Conservation (phyloP, 1,284 basidiomycete species). For the Irpex lacteus region DNA sequence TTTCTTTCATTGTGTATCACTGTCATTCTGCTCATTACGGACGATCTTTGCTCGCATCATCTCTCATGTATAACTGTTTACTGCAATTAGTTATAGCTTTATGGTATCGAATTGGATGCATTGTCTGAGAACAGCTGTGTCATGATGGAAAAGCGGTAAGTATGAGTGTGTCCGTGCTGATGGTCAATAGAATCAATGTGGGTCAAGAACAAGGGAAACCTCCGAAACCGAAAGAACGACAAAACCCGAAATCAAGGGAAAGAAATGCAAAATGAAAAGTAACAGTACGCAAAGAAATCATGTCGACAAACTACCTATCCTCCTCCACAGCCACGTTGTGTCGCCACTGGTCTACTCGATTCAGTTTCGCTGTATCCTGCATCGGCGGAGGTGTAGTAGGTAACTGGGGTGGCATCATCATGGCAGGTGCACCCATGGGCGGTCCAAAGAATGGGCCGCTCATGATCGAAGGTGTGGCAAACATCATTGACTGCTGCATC, state of each 20-base stretch:
- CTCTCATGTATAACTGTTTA: slow-evolving; percentile 9
- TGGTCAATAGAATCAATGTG: neutral
- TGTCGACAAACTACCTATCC: slow-evolving; percentile 25
- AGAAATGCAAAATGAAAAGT: slow-evolving; percentile 1
- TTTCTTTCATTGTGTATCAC: slow-evolving; percentile 1
- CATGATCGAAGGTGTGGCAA: slow-evolving; percentile 64
- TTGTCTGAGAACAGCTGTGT: neutral
- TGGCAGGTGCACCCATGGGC: slow-evolving; percentile 39
- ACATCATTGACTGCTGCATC: slow-evolving; percentile 71
- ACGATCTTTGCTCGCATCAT: slow-evolving; percentile 3
- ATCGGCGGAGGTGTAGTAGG: slow-evolving; percentile 54
- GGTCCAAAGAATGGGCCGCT: slow-evolving; percentile 57
- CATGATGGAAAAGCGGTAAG: neutral
- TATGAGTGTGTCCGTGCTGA: slow-evolving; percentile 10
- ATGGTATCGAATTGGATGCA: neutral
- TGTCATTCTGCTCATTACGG: neutral
- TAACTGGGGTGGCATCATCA: slow-evolving; percentile 49
- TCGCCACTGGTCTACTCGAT: slow-evolving; percentile 75
- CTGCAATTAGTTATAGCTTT: slow-evolving; percentile 18
- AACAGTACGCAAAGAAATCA: slow-evolving; percentile 7
- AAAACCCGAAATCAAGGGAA: neutral
- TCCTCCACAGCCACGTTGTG: slow-evolving; percentile 71
- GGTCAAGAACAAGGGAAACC: neutral
- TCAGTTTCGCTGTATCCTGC: slow-evolving; percentile 63
- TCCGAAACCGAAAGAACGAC: slow-evolving; percentile 1